Conservation (phyloP, 768 basidiomycete genomes). For the Pleurotus citrinopileatus region DNA sequence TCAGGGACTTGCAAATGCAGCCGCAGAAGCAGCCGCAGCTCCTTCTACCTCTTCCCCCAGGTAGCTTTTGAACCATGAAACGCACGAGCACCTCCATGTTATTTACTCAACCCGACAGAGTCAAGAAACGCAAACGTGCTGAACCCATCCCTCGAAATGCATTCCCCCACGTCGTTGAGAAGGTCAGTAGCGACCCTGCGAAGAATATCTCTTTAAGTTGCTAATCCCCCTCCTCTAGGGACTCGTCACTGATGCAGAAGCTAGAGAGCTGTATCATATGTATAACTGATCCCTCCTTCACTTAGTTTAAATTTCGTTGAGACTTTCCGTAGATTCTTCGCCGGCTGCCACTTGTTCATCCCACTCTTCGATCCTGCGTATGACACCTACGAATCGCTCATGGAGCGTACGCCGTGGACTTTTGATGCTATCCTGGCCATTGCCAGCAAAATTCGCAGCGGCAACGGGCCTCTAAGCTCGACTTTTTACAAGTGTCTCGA, state of each 20-base stretch:
- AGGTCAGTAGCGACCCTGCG: slow-evolving; percentile 39
- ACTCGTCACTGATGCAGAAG: slow-evolving; percentile 81
- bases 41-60: slow-evolving; percentile 64
- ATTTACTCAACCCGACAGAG: slow-evolving; percentile 35
- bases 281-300: slow-evolving; percentile 38
- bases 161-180: slow-evolving; percentile 88
- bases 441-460: slow-evolving; percentile 88
- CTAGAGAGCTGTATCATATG: slow-evolving; percentile 91
- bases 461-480: slow-evolving; percentile 78
- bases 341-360: slow-evolving; percentile 94
- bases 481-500: slow-evolving; percentile 91
- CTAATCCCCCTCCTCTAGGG: slow-evolving; percentile 44
- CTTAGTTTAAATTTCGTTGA: slow-evolving; percentile 28
- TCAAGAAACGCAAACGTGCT: slow-evolving; percentile 81
- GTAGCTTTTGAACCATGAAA: slow-evolving; percentile 30
- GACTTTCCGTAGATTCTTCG: slow-evolving; percentile 73
- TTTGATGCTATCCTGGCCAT: slow-evolving; percentile 93
- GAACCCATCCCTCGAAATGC: slow-evolving; percentile 84
- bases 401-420: slow-evolving; percentile 93
- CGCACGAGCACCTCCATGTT: background rate
- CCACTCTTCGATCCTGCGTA: slow-evolving; percentile 91
- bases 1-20: slow-evolving; percentile 92
- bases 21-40: slow-evolving; percentile 87
- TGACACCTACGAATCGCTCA: slow-evolving; percentile 90
- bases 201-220: slow-evolving; percentile 2